Base-by-base conservation (phyloP, 345 rosid species). In the Microcos paniculata region DNA sequence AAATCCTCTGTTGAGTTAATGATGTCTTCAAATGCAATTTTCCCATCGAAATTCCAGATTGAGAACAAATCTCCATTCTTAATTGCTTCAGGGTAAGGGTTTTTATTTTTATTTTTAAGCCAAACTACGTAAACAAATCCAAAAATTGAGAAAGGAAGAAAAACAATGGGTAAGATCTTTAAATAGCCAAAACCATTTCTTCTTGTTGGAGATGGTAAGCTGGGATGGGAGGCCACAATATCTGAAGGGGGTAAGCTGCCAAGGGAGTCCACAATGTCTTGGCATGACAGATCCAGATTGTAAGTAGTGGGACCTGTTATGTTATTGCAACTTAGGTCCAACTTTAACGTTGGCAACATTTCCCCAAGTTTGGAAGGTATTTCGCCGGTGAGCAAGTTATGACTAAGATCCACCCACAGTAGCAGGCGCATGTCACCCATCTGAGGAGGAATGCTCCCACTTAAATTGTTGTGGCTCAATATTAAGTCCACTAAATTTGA, bases 41-140 rank as follows among this genome's bases (percentile, higher is more conserved):
- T 53, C 33, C 74, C 74, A 52, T 70, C 74, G n/a, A 18, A 70
- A 62, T 70, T 52, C 74, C 46, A 70, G 10, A 70, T 9, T 31
- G 26, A 33, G 12, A 70, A 53, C 18, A 21, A 1, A 46, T 67
- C 71, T 23, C 56, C 71, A 46, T 45, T 45, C 16, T 67, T 67
- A 0, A n/a, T 67, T 3, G 51, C 9, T n/a, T 7, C 16, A 15
- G 23, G 38, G 31, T 1, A 4, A 11, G 13, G 56, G 2, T 10
- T n/a, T 45, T 31, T 52, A 18, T 70, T n/a, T 52, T 4, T 28
- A 8, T 52, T 4, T 38, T n/a, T n/a, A n/a, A n/a, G n/a, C n/a
- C n/a, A n/a, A 9, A 16, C 21, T 43, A 3, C 6, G 24, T 30
- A 51, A 4, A 70, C 30, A 13, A 51, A 0, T 28, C 12, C 73